Evolutionary conservation across 768 basidiomycete genomes (phyloP).

Genomic region (Mycena haematopus): DNA sequence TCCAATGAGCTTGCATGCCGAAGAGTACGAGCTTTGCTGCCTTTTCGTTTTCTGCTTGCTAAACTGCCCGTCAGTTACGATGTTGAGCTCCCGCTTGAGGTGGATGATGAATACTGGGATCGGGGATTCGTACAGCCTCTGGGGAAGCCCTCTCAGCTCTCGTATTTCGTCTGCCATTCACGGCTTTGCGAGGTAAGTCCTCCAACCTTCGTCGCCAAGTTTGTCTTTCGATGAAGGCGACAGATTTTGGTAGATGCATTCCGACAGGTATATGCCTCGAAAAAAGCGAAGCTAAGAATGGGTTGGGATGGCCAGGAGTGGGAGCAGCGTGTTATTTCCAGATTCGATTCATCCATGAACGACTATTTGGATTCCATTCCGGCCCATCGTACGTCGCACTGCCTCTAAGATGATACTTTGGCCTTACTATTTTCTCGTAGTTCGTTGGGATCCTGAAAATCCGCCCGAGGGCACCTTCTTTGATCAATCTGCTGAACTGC

Average conservation of each 20-base stretch:
- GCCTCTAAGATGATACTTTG: background rate
- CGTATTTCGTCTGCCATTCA: background rate
- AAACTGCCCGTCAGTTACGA: background rate
- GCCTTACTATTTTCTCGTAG: constrained; percentile 7
- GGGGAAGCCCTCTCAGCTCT: background rate
- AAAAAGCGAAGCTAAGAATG: constrained; percentile 44
- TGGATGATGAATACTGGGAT: background rate
- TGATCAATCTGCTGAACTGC: constrained; percentile 45
- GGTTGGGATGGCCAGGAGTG: constrained; percentile 59
- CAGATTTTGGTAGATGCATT: constrained; percentile 62
- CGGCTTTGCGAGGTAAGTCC: background rate
- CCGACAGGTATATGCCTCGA: constrained; percentile 58
- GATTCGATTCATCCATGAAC: constrained; percentile 65
- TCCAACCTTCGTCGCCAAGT: no score
- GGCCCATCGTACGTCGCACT: constrained; percentile 49
- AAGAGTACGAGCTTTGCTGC: background rate
- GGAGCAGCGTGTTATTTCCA: constrained; percentile 60
- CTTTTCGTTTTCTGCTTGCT: background rate
- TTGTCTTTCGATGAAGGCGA: background rate
- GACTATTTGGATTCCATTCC: constrained; percentile 68
- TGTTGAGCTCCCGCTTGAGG: background rate
- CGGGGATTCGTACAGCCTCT: background rate
- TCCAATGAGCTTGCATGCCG: background rate
- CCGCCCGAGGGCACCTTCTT: constrained; percentile 38
- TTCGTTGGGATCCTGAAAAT: constrained; percentile 30